Evolutionary conservation across 257 asterid species (phyloP).

Genomic region (Plantago major): DNA sequence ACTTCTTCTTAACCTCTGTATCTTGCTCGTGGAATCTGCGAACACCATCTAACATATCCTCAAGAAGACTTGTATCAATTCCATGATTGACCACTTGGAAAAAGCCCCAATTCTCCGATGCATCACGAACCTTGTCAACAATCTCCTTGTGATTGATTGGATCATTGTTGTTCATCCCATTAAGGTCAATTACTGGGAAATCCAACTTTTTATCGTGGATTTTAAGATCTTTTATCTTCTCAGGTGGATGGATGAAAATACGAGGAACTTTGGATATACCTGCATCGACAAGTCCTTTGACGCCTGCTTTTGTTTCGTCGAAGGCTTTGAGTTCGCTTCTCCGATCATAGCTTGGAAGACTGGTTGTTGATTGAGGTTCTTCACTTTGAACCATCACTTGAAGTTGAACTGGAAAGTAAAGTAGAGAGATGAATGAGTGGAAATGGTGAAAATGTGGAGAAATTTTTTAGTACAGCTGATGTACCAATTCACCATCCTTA

Average conservation of each 20-base stretch:
- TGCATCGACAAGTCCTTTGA: conserved; percentile 12
- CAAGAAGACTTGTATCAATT: neutral
- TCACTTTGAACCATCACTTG: neutral
- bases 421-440: neutral
- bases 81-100: conserved; percentile 43
- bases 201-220: neutral
- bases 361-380: neutral
- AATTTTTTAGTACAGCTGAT: too few species aligned
- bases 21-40: conserved; percentile 6
- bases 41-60: conserved; percentile 5
- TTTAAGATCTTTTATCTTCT: neutral
- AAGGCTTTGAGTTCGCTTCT: conserved; percentile 3
- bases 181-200: conserved; percentile 32
- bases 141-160: conserved; percentile 13
- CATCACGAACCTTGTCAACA: conserved; percentile 4
- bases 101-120: conserved; percentile 35
- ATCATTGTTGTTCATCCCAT: conserved; percentile 9
- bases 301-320: conserved; percentile 9
- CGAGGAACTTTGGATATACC: neutral
- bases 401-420: neutral
- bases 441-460: too few species aligned
- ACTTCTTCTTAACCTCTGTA: conserved; percentile 1
- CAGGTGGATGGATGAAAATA: conserved; percentile 10
- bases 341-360: neutral
- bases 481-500: too few species aligned